Percentiles rank a stretch among this genome's conserved stretches.
These are phyloP conservation scores for Cucumis melo DNA, from an alignment of 306 rosid genomes.

Conservation along the genomic window DNA sequence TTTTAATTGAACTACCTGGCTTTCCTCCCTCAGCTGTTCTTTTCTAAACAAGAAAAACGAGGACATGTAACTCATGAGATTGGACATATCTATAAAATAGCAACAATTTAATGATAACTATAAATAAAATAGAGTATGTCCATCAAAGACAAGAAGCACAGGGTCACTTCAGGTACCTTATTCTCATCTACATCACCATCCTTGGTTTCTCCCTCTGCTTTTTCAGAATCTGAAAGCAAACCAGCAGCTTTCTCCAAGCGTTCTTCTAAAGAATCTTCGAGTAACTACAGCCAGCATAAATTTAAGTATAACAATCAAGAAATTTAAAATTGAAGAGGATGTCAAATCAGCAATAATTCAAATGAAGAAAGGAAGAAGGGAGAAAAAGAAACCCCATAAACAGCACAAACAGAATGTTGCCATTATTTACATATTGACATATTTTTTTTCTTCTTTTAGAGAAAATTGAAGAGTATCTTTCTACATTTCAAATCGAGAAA, in stretches of 20 bases:
- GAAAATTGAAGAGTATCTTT: background rate
- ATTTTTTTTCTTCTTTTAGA: background rate
- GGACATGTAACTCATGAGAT: background rate
- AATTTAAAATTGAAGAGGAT: background rate
- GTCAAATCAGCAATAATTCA: background rate
- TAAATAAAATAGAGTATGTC: background rate
- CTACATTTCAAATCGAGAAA: background rate
- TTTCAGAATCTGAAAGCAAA: constrained; percentile 76
- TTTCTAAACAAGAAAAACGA: constrained; percentile 43
- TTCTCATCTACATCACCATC: constrained; percentile 72
- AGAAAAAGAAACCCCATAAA: background rate
- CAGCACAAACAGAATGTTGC: background rate
- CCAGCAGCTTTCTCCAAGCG: constrained; percentile 68
- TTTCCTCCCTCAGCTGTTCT: constrained; percentile 71
- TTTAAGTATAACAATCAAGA: background rate
- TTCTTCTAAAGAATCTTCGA: constrained; percentile 85
- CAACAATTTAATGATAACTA: background rate
- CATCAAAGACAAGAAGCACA: background rate
- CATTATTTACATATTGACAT: background rate
- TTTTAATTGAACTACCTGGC: constrained; percentile 78
- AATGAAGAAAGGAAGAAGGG: background rate
- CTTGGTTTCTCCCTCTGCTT: constrained; percentile 73
- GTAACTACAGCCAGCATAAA: constrained; percentile 36
- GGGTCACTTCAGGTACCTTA: constrained; percentile 39
- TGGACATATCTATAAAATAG: background rate